A percentile compares a stretch with the other conserved stretches of the same genome.
Evolutionary conservation across 306 rosid genomes (phyloP).

Genomic region (Vicia sativa): DNA sequence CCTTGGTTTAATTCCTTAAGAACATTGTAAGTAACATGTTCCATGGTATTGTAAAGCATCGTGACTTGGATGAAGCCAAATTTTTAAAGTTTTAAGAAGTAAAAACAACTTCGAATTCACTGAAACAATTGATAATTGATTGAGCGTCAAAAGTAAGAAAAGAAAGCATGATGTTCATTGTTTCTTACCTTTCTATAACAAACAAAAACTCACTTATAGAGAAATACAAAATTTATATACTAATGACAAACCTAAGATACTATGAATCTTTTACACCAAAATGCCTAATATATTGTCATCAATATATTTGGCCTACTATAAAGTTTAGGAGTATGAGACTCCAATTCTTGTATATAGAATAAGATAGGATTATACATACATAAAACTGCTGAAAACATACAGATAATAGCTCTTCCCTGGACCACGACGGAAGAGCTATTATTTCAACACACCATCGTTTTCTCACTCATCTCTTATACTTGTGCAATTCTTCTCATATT

Average conservation of each 20-base stretch:
- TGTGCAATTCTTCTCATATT: background rate
- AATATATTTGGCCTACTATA: conserved; percentile 44
- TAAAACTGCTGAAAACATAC: too few relatives aligned
- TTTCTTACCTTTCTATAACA: conserved; percentile 27
- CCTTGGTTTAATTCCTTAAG: background rate
- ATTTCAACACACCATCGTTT: background rate
- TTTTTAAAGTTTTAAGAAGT: too few relatives aligned
- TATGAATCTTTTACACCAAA: conserved; percentile 36
- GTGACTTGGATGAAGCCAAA: background rate
- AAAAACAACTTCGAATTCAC: background rate
- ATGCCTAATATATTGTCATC: conserved; percentile 36
- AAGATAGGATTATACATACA: conserved; percentile 34
- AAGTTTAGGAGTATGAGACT: conserved; percentile 41
- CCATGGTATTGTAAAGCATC: background rate
- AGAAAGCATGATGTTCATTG: conserved; percentile 3
- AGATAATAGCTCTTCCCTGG: too few relatives aligned
- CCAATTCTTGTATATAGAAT: conserved; percentile 46
- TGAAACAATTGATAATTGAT: background rate
- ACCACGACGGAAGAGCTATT: too few relatives aligned
- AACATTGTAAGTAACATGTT: background rate
- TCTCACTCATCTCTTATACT: conserved; percentile 4
- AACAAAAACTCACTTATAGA: conserved; percentile 42
- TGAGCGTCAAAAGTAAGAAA: background rate
- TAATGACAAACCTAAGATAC: conserved; percentile 43
- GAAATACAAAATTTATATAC: conserved; percentile 65